Percentiles rank a stretch among this genome's conserved stretches.
These are phyloP conservation scores for Penicillium steckii DNA, from an alignment of 495 filamentous ascomycete genomes.

Conservation along the genomic window DNA sequence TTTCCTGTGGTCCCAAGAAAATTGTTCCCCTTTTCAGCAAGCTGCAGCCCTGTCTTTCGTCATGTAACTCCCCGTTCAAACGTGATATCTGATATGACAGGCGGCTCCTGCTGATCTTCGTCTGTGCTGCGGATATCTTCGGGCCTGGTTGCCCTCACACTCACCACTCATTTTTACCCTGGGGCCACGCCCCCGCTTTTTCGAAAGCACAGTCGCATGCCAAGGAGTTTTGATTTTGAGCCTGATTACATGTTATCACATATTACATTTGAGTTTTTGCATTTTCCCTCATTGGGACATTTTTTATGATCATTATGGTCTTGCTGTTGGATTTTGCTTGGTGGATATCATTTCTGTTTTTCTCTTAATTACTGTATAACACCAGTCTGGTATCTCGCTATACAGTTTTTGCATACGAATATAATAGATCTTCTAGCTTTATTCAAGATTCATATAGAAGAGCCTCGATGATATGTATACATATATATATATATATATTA, in stretches of 20 bases:
- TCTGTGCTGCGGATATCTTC: slow-evolving; percentile 3
- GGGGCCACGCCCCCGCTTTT: slow-evolving; percentile 5
- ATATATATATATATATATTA: too few relatives aligned
- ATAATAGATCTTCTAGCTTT: not conserved
- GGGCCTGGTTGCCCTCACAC: slow-evolving; percentile 2
- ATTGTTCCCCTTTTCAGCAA: slow-evolving; percentile 14
- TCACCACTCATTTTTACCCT: not conserved
- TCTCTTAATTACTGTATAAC: not conserved
- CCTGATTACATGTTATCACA: slow-evolving; percentile 9
- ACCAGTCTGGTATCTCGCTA: too few relatives aligned
- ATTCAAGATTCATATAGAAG: too few relatives aligned
- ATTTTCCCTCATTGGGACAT: not conserved
- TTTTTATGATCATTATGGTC: slow-evolving; percentile 1
- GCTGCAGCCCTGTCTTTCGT: slow-evolving; percentile 19
- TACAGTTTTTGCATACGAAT: not conserved
- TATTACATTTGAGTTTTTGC: not conserved
- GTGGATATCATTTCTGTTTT: not conserved
- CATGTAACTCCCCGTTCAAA: slow-evolving; percentile 8
- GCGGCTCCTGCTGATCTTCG: slow-evolving; percentile 20
- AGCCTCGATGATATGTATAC: too few relatives aligned
- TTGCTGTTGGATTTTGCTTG: not conserved
- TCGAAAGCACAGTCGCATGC: slow-evolving; percentile 9
- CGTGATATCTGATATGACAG: slow-evolving; percentile 19
- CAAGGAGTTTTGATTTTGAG: slow-evolving; percentile 11
- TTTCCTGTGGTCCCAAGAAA: slow-evolving; percentile 10